Base-by-base conservation (phyloP, 805 yeast genomes). In the Candida nonsorbophila region DNA sequence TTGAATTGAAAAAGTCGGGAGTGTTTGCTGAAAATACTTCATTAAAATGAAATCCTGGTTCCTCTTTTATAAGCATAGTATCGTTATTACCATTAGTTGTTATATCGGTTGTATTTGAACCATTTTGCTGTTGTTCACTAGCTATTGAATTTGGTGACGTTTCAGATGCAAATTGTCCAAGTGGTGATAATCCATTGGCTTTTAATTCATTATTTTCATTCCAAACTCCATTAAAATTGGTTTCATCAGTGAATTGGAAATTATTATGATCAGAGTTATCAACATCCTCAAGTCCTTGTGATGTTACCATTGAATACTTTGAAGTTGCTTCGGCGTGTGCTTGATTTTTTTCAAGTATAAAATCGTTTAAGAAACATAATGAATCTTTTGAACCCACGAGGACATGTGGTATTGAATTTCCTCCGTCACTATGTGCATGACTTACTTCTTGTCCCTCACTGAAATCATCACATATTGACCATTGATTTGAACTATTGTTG, bases 381-480 rank as follows among this genome's bases (percentile, higher is more conserved):
- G 79, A 69, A 25, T 55, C 58, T 43, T 54, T 62, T 7, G 56
- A 50, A 1, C 90, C 92, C 14, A 74, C 77, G 22, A 82, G 54
- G 2, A 79, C 73, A 53, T 83, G 92, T 1, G 88, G 87, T 9
- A 76, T 62, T 13, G 71, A 69, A 3, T 75, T 63, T 2, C 84
- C 84, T 4, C 51, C 56, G 17, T 68, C 72, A 11, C 69, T 67
- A 47, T 62, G 75, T 0, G 92, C 90, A 34, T 68, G 70, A 31
- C 74, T 75, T 5, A 84, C 92, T 48, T 83, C 90, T 45, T 80
- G 86, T 9, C 84, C 88, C 44, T 83, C 92, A 34, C 85, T 77
- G 41, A 84, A 84, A 54, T 84, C 94, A 34, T 81, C 90, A 53
- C 90, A 82, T 15, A 81, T 77, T 1, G 84, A 77, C 88, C 88